Base-by-base conservation (phyloP, 139 green algal species). In the Volvox africanus region DNA sequence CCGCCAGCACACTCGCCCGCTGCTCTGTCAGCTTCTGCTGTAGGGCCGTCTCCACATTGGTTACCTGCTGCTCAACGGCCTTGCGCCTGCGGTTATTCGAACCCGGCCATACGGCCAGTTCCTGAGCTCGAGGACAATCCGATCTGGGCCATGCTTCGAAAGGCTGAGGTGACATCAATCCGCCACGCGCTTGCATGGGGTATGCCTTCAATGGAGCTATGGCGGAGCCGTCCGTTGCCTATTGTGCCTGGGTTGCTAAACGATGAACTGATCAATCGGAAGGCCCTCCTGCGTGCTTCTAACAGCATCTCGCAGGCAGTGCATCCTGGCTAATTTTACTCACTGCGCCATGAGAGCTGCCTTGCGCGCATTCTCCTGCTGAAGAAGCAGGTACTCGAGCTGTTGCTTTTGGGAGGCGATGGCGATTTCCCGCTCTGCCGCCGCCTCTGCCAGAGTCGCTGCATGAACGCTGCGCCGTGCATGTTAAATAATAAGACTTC, bases 361-460 rank as follows among this genome's bases (percentile, higher is more conserved):
- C 83, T 68, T 87, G 36, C 82, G 81, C 16, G 89, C 89, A 36
- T 90, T 92, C 62, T 90, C 83, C 65, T 92, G 76, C 89, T 92
- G 89, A 37, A 28, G 26, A 37, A 92, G 83, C 62, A 92, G 18
- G 76, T 88, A 92, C n/a, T 90, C 83, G 44, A 92, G n/a, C 89
- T 90, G 86, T 36, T 82, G 69, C 69, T 71, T 82, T 71, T 89
- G 37, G 30, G n/a, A 61, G 61, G 81, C 61, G 69, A 89, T 89
- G 18, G 30, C 37, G 35, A 82, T 24, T 32, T 89, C 85, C 0
- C 85, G 85, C 85, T 89, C 85, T 19, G 69, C 85, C 13, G 85
- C 85, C 37, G 32, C 85, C 37, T 82, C 85, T 3, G 44, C 85
- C 28, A 89, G 37, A 0, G 85, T 82, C 14, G 84, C 32, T 2